Evolutionary conservation across 192 early-diverging fungal species (phyloP).

Genomic region (Ambispora gerdemannii): DNA sequence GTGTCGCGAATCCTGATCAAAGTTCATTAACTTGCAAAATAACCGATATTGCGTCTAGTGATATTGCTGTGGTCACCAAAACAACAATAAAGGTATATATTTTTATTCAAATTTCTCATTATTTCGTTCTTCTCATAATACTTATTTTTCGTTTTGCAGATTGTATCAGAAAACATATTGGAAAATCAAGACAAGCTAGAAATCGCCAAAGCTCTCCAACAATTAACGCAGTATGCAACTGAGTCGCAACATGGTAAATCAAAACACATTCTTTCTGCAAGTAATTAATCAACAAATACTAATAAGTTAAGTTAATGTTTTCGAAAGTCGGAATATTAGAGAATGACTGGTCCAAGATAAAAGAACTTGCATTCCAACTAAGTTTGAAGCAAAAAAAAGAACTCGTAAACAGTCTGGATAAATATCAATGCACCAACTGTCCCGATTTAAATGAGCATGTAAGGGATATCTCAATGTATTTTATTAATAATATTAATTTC

Average conservation of each 20-base stretch:
- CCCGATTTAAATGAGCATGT: slow-evolving; percentile 77
- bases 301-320: slow-evolving; percentile 16
- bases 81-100: slow-evolving; percentile 46
- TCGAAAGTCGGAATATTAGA: slow-evolving; percentile 50
- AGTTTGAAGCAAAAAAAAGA: slow-evolving; percentile 56
- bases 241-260: slow-evolving; percentile 35
- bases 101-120: not conserved
- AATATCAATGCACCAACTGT: slow-evolving; percentile 70
- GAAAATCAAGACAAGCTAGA: slow-evolving; percentile 37
- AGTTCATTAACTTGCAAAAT: slow-evolving; percentile 38
- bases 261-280: too few species aligned
- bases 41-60: slow-evolving; percentile 43
- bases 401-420: slow-evolving; percentile 47
- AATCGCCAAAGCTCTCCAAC: slow-evolving; percentile 31
- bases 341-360: slow-evolving; percentile 82
- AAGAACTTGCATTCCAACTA: slow-evolving; percentile 84
- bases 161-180: slow-evolving; percentile 37
- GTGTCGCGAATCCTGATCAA: slow-evolving; percentile 41
- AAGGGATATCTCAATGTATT: too few species aligned
- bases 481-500: too few species aligned
- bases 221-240: slow-evolving; percentile 35
- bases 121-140: not conserved
- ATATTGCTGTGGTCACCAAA: slow-evolving; percentile 59
- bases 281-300: too few species aligned
- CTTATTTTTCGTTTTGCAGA: slow-evolving; percentile 21